Evolutionary conservation across 202 grass and related monocot genomes (phyloP).

Genomic region (Panicum hallii): DNA sequence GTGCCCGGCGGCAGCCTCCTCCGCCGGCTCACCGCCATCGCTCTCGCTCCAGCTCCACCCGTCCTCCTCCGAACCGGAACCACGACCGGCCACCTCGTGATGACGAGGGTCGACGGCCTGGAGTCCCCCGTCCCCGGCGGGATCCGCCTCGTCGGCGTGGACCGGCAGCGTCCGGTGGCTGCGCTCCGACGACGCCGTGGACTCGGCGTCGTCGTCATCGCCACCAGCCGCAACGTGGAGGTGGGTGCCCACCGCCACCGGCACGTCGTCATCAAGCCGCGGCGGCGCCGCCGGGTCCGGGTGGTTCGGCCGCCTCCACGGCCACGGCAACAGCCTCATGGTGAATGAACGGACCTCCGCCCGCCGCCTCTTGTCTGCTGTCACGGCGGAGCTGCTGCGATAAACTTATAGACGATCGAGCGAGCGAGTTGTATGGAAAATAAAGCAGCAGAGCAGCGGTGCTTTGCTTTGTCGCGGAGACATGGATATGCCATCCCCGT

Average conservation of each 20-base stretch:
- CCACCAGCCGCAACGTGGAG: constrained; percentile 16
- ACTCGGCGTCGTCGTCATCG: background rate
- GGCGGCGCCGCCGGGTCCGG: background rate
- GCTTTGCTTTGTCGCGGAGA: constrained; percentile 38
- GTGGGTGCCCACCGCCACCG: background rate
- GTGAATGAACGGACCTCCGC: background rate
- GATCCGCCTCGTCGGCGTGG: constrained; percentile 1
- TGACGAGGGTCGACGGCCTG: background rate
- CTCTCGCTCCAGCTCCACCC: background rate
- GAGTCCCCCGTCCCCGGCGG: background rate
- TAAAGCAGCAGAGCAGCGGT: background rate
- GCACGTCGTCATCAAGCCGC: background rate
- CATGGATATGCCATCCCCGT: background rate
- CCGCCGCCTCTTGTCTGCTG: background rate
- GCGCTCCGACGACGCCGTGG: constrained; percentile 32
- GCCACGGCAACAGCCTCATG: constrained; percentile 30
- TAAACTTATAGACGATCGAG: background rate
- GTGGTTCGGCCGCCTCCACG: background rate
- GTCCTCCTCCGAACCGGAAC: background rate
- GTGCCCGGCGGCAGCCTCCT: background rate
- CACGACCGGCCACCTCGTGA: background rate
- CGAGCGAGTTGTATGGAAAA: background rate
- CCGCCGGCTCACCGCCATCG: background rate
- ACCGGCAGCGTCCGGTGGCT: constrained; percentile 19
- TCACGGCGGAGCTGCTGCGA: background rate